Evolutionary conservation across 208 protist species (phyloP).

Genomic region (Jaenimonas drosophilae): DNA sequence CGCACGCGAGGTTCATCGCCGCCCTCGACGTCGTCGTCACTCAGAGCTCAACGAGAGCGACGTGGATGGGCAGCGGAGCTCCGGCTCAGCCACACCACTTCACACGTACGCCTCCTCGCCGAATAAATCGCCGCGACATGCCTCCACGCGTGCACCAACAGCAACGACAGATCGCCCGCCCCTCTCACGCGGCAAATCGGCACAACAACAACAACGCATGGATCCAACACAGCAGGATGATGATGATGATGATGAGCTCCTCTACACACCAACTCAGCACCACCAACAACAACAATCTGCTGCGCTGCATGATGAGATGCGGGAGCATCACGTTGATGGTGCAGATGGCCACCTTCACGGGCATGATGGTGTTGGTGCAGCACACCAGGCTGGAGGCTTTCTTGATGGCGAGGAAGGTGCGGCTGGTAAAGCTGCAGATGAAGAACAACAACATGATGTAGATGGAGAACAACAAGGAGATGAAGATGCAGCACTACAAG

Average conservation of each 20-base stretch:
- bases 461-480: not conserved
- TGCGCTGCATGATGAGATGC: not conserved
- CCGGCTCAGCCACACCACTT: too few species aligned
- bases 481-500: not conserved
- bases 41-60: too few species aligned
- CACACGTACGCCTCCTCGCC: too few species aligned
- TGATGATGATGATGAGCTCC: not conserved
- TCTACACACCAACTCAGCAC: not conserved
- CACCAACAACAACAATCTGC: not conserved
- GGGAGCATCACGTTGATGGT: not conserved
- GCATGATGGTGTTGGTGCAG: not conserved
- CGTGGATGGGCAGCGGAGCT: too few species aligned
- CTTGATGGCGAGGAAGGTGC: not conserved
- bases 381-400: not conserved
- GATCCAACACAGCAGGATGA: not conserved
- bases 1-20: too few species aligned
- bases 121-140: too few species aligned
- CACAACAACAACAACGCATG: too few species aligned
- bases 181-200: too few species aligned
- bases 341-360: not conserved
- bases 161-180: too few species aligned
- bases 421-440: not conserved
- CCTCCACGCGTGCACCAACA: too few species aligned
- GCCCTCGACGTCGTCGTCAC: too few species aligned
- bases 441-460: not conserved